These are phyloP conservation scores for Phytophthora melonis DNA, from an alignment of 352 stramenopile genomes.

Conservation along the genomic window DNA sequence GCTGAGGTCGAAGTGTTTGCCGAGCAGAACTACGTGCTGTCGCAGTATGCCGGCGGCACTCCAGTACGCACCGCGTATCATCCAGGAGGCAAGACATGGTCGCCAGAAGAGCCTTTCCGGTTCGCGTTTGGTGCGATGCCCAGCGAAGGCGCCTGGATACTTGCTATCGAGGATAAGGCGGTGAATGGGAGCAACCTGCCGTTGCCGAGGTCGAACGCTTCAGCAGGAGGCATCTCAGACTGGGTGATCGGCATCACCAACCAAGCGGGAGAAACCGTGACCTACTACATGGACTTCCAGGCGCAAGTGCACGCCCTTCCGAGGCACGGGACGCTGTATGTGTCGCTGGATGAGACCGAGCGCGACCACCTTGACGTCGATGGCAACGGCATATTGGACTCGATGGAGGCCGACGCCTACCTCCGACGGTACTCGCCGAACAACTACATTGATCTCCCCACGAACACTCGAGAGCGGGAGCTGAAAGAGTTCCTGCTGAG, in stretches of 20 bases:
- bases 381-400: conserved; percentile 63
- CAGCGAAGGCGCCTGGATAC: conserved; percentile 68
- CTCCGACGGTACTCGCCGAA: conserved; percentile 58
- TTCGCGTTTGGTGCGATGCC: conserved; percentile 53
- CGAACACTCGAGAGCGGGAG: conserved; percentile 46
- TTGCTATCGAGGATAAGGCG: conserved; percentile 58
- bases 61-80: conserved; percentile 59
- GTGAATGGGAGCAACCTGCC: conserved; percentile 18
- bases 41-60: conserved; percentile 63
- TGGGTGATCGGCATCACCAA: conserved; percentile 79
- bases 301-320: conserved; percentile 71
- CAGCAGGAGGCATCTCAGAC: conserved; percentile 71
- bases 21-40: conserved; percentile 63
- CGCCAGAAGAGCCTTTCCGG: conserved; percentile 70
- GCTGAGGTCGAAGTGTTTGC: conserved; percentile 82
- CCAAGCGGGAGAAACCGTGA: conserved; percentile 52
- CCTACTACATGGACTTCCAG: conserved; percentile 78
- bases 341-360: conserved; percentile 62
- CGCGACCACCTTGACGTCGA: conserved; percentile 73
- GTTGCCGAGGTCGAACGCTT: conserved; percentile 27
- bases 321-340: conserved; percentile 73
- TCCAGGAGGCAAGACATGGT: conserved; percentile 60
- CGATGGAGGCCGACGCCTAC: conserved; percentile 62
- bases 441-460: conserved; percentile 55
- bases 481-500: conserved; percentile 58